phyloP scores from a whole-genome alignment of 441 rosid species.

The Lepidium campestre region DNA sequence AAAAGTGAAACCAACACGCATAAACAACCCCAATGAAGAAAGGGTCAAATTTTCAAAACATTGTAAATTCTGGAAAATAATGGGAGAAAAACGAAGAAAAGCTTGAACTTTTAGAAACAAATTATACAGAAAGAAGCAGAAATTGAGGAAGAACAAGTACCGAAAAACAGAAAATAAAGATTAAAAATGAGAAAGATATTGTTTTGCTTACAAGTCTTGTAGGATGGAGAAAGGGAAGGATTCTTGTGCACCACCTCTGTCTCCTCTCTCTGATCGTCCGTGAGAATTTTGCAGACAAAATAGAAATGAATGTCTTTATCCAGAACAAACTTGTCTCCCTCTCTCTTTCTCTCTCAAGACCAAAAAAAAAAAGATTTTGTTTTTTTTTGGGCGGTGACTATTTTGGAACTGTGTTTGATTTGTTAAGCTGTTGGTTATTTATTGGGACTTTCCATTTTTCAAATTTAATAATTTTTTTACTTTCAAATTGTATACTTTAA shows the following conservation, averaged over 20 bases:
- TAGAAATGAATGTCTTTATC: constrained; percentile 28
- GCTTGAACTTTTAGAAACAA: not conserved
- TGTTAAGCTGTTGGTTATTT: constrained; percentile 31
- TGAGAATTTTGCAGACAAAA: constrained; percentile 29
- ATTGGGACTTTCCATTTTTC: constrained; percentile 14
- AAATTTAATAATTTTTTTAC: not conserved
- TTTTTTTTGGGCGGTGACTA: constrained; percentile 29
- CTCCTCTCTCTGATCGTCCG: constrained; percentile 26
- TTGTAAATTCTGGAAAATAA: not conserved
- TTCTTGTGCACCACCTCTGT: constrained; percentile 34
- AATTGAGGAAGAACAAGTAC: constrained; percentile 12
- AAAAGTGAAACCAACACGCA: constrained; percentile 26
- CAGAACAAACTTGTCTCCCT: constrained; percentile 28
- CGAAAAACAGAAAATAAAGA: not conserved
- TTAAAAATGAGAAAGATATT: constrained; percentile 11
- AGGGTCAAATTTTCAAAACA: not conserved
- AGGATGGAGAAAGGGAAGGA: constrained; percentile 36
- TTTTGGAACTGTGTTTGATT: constrained; percentile 27
- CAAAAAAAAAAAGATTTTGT: not conserved
- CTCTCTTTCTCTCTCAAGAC: constrained; percentile 5
- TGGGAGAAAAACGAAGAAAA: not conserved
- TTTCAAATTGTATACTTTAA: not conserved
- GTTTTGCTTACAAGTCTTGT: constrained; percentile 32
- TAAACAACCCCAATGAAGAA: constrained; percentile 15
- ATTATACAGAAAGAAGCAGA: not conserved